Base-by-base conservation (phyloP, 805 yeast species). In the Candida qinlingensis region DNA sequence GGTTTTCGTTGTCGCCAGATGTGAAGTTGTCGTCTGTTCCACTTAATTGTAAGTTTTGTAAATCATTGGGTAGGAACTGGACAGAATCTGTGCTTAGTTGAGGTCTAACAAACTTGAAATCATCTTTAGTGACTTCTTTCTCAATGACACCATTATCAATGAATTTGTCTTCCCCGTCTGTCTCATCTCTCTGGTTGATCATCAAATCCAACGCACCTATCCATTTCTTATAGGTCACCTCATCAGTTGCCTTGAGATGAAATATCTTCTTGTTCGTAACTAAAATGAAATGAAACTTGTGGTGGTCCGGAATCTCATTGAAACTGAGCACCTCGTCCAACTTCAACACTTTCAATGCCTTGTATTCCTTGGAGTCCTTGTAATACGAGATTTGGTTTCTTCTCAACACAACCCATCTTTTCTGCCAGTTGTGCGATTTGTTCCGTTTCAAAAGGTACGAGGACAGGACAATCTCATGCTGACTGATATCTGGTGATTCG, bases 341-440 rank as follows among this genome's bases (percentile, higher is more conserved):
- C 6, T 53, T 59, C 8, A 69, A 54, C 11, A 72, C 73, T 42
- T 53, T 59, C 26, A 60, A 51, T 0, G 75, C 71, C 45, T 68
- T 68, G 55, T 69, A 64, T 52, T 72, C 76, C 29, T 55, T 52
- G 6, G 66, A 52, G 49, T 70, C 71, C 44, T 69, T 69, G 54
- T 72, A 72, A 56, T 67, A 70, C 8, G 70, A 58, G 19, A 72
- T 56, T 51, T 70, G 75, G 40, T 67, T 59, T n/a, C 57, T 54
- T 33, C 76, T 54, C 5, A 72, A 57, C 5, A 68, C 72, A 38
- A 66, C 68, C 76, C 76, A 72, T 33, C 58, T 54, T 47, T 58
- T 62, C 51, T 69, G 69, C 72, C 74, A 72, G 31, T 58, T 67
- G 19, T 72, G 68, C 25, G 60, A 60, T 45, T 56, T 59, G 30